Evolutionary conservation across 805 yeast species (phyloP).

Genomic region (Hermanozyma aechmeae): DNA sequence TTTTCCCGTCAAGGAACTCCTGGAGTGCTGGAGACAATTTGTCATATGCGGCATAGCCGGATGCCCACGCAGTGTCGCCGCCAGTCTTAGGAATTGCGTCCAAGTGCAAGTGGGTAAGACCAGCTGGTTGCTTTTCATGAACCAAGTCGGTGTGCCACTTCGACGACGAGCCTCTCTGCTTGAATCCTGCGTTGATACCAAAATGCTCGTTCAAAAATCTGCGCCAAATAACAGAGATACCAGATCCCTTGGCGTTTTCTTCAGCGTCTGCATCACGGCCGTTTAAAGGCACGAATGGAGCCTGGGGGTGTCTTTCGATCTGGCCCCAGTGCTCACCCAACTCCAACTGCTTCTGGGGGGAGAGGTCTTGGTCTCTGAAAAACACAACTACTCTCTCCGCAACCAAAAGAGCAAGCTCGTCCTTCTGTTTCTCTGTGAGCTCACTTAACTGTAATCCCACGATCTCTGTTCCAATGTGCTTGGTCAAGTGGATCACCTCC

Average conservation of each 20-base stretch:
- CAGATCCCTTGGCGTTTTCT: conserved; percentile 3
- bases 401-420: conserved; percentile 21
- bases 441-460: conserved; percentile 21
- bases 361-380: conserved; percentile 21
- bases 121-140: conserved; percentile 28
- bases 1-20: not conserved
- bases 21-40: not conserved
- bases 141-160: conserved; percentile 30
- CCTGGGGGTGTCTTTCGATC: conserved; percentile 22
- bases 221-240: conserved; percentile 4
- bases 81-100: conserved; percentile 17
- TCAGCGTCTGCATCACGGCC: too few species aligned
- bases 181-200: not conserved
- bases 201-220: conserved; percentile 2
- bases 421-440: conserved; percentile 18
- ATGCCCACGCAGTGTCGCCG: conserved; percentile 8
- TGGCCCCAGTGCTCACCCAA: conserved; percentile 22
- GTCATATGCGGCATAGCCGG: not conserved
- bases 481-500: conserved; percentile 19
- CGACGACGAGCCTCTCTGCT: conserved; percentile 4
- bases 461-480: conserved; percentile 22
- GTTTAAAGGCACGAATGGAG: conserved; percentile 10
- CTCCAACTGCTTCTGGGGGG: conserved; percentile 21
- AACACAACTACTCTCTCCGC: conserved; percentile 23
- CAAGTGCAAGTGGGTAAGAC: conserved; percentile 28